Percentiles rank a stretch among this genome's conserved stretches.
Conservation (phyloP, 2,329 filamentous ascomycete genomes). For the Rhexocercosporidium sp. region DNA sequence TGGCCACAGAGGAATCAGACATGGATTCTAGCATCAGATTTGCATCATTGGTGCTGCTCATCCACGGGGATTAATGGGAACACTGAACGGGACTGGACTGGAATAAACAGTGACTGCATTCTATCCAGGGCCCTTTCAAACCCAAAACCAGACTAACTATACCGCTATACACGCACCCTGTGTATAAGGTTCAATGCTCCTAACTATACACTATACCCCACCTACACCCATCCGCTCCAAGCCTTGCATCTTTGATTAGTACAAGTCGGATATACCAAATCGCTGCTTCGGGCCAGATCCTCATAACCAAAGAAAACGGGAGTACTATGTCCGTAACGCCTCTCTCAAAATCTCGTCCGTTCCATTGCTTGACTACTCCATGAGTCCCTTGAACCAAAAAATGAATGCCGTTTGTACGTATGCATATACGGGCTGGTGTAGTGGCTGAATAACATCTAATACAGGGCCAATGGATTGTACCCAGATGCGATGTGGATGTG, state of each 20-base stretch:
- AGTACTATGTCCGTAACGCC: slow-evolving; percentile 12
- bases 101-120: slow-evolving; percentile 29
- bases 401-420: slow-evolving; percentile 12
- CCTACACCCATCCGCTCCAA: neutral
- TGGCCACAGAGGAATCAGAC: slow-evolving; percentile 26
- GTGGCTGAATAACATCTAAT: neutral
- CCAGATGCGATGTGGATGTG: neutral
- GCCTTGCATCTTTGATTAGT: slow-evolving; percentile 10
- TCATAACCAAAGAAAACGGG: slow-evolving; percentile 10
- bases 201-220: slow-evolving; percentile 29
- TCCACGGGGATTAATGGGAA: neutral
- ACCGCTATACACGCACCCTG: slow-evolving; percentile 21
- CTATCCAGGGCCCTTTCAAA: slow-evolving; percentile 28
- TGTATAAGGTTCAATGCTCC: slow-evolving; percentile 11
- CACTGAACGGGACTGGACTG: neutral
- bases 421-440: slow-evolving; percentile 1
- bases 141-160: slow-evolving; percentile 8
- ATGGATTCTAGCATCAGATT: slow-evolving; percentile 9
- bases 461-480: neutral
- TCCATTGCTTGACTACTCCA: neutral
- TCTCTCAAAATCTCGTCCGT: neutral
- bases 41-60: neutral
- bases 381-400: neutral
- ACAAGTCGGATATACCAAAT: neutral
- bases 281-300: neutral